A percentile compares a stretch with the other conserved stretches of the same genome.
phyloP scores from a whole-genome alignment of 345 rosid species.

The Salix dunnii region DNA sequence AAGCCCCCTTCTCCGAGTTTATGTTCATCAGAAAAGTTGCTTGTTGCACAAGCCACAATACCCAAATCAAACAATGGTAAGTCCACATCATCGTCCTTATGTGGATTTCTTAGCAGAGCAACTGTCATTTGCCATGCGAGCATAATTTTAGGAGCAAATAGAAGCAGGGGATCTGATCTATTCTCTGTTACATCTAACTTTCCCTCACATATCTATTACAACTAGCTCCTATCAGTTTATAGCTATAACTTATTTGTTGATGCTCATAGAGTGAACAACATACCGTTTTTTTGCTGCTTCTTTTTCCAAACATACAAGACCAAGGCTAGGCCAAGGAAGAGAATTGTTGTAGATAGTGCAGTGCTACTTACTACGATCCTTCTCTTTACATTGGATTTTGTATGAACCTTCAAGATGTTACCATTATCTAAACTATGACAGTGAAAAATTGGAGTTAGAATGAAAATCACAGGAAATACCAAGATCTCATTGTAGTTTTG shows the following conservation, averaged over 20 bases:
- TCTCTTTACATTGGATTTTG: too few species aligned
- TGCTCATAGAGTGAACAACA: background rate
- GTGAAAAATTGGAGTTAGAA: background rate
- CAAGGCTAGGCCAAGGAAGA: background rate
- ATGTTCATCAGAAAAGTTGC: background rate
- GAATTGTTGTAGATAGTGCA: background rate
- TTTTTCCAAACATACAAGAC: conserved; percentile 1
- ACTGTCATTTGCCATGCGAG: background rate
- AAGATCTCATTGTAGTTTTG: background rate
- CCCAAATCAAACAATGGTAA: background rate
- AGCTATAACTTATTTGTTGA: background rate
- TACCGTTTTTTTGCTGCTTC: conserved; percentile 1
- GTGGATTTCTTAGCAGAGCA: background rate
- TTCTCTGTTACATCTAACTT: background rate
- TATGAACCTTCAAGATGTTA: too few species aligned
- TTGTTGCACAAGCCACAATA: background rate
- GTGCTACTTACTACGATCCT: background rate
- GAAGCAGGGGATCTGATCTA: background rate
- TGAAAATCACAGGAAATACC: background rate
- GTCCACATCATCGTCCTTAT: background rate
- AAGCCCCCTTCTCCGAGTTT: conserved; percentile 8
- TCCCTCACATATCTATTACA: background rate
- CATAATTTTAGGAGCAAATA: background rate
- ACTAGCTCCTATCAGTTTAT: background rate
- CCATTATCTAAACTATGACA: background rate